phyloP scores from a whole-genome alignment of 164 flowering plant species.

The Chimonanthus salicifolius region DNA sequence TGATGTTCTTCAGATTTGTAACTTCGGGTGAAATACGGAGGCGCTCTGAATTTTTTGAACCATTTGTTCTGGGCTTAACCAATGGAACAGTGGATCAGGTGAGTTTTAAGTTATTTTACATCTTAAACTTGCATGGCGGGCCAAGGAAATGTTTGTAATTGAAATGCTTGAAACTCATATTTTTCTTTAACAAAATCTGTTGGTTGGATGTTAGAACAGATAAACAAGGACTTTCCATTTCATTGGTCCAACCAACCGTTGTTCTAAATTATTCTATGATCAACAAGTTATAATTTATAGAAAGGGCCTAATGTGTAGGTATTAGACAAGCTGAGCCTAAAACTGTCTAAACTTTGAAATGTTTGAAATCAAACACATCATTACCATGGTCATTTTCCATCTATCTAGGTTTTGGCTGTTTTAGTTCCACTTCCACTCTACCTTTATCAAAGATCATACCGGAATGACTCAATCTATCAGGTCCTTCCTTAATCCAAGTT shows the following conservation, averaged over 20 bases:
- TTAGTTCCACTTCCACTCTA: too few relatives aligned
- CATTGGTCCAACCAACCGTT: not conserved
- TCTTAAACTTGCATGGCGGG: not conserved
- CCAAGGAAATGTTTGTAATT: not conserved
- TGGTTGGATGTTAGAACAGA: not conserved
- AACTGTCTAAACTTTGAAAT: too few relatives aligned
- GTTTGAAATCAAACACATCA: too few relatives aligned
- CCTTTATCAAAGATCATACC: too few relatives aligned
- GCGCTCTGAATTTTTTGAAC: slow-evolving; percentile 88
- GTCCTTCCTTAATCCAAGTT: too few relatives aligned
- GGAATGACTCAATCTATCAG: too few relatives aligned
- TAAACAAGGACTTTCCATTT: not conserved
- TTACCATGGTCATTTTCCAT: too few relatives aligned
- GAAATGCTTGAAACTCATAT: not conserved
- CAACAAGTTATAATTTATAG: too few relatives aligned
- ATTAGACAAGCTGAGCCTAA: too few relatives aligned
- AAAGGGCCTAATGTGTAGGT: too few relatives aligned
- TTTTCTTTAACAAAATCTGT: not conserved
- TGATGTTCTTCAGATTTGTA: slow-evolving; percentile 98
- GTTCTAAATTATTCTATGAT: too few relatives aligned
- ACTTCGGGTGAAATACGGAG: slow-evolving; percentile 86
- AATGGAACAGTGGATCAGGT: slow-evolving; percentile 90
- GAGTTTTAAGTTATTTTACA: slow-evolving; percentile 4
- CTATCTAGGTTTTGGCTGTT: too few relatives aligned
- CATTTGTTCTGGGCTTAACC: slow-evolving; percentile 80